Evolutionary conservation across 106 monocot genomes (phyloP), one percentile per base, ranked within the genome.

Genomic region (Acanthochlamys bracteata): DNA sequence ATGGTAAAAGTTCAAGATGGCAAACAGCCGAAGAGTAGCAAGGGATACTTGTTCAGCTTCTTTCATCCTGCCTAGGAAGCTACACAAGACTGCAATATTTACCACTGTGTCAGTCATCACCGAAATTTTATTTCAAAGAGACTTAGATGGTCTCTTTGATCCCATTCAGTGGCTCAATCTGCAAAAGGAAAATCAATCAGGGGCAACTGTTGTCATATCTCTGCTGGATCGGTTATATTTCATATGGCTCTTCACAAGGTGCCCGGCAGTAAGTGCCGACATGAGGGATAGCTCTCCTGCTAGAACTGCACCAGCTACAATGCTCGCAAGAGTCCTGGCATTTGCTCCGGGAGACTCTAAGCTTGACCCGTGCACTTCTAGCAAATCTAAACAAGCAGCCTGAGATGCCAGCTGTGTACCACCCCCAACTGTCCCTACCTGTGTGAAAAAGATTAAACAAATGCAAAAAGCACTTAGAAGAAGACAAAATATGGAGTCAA

Each of bases 361-460:
- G 64, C 39, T 85, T 20, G 84, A 79, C 15, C 89, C 89, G 57
- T 80, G 84, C 67, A 89, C 85, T 3, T 84, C 89, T 20, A 89
- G 79, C 17, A 89, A 79, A 49, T 89, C 75, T 68, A 89, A 69
- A 43, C 84, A 84, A 6, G 89, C 85, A 7, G 84, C 73, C 72
- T 89, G 89, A 4, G 84, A 74, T 9, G 84, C 82, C 27, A 89
- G 70, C 40, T 89, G 89, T 10, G 89, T 89, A 22, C 89, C 89
- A 42, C 89, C 89, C 0, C 89, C 89, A 41, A 89, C 77, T 22
- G 89, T 89, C 39, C 89, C 89, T n/a, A 89, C 89, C 89, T 89
- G 53, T 0, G 57, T 11, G 1, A 43, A 22, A 21, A 55, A 21
- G 19, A 55, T 20, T 21, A 20, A 22, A 20, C 10, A 17, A 22